Conservation (phyloP, 1,284 basidiomycete species). For the Apiotrichum veenhuisii region DNA sequence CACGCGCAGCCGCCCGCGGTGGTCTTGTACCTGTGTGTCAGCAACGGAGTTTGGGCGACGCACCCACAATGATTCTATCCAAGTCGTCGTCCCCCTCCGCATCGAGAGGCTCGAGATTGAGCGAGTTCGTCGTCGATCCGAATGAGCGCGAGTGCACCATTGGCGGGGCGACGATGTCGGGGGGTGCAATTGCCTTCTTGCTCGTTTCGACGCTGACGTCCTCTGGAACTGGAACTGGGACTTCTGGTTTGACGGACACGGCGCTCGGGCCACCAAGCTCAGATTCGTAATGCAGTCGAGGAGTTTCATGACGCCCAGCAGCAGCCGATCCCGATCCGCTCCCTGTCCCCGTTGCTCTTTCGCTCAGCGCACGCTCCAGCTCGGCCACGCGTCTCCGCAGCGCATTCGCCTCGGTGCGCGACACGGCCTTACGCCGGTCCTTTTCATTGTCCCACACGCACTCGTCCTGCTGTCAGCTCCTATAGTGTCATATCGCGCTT, state of each 20-base stretch:
- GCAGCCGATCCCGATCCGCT: not conserved
- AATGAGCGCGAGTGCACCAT: not conserved
- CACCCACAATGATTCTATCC: slow-evolving; percentile 11
- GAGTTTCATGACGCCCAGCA: too few species aligned
- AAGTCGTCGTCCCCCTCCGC: slow-evolving; percentile 9
- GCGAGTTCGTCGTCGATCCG: not conserved
- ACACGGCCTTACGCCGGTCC: slow-evolving; percentile 31
- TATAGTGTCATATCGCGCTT: not conserved
- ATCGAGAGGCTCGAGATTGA: not conserved
- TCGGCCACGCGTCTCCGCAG: slow-evolving; percentile 27
- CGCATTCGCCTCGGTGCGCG: slow-evolving; percentile 27
- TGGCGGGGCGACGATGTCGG: not conserved
- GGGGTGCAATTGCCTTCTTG: too few species aligned
- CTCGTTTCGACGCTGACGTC: not conserved
- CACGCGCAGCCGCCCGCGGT: slow-evolving; percentile 15
- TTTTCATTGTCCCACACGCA: slow-evolving; percentile 27
- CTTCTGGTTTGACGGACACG: not conserved
- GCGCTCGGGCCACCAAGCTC: not conserved
- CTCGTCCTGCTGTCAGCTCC: slow-evolving; percentile 23
- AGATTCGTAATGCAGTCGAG: not conserved
- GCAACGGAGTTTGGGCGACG: not conserved
- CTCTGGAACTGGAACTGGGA: not conserved
- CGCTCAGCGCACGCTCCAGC: slow-evolving; percentile 18
- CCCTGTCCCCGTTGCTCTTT: not conserved
- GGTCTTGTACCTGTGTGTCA: slow-evolving; percentile 18